A percentile compares a stretch with the other conserved stretches of the same genome.
These are phyloP conservation scores for Drosera capensis DNA, from an alignment of 148 eudicot species.

Conservation along the genomic window DNA sequence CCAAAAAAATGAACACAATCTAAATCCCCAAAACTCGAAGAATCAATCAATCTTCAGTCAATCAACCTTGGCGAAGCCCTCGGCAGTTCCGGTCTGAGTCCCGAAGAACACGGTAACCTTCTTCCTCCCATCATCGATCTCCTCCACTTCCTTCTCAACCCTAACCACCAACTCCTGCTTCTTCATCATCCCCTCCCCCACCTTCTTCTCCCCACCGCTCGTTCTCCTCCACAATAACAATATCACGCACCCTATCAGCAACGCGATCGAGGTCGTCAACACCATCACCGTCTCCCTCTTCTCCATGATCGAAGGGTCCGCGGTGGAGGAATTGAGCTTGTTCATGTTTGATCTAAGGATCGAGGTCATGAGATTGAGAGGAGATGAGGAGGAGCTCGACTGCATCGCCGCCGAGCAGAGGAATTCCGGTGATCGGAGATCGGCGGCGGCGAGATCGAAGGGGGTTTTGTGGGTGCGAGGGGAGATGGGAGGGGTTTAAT, in stretches of 20 bases:
- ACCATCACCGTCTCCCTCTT: slow-evolving; percentile 45
- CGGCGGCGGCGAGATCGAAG: no score
- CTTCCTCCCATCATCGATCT: slow-evolving; percentile 63
- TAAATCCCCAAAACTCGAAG: neutral
- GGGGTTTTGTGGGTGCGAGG: no score
- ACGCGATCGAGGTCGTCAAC: slow-evolving; percentile 54
- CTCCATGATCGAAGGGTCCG: slow-evolving; percentile 27
- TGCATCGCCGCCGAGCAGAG: no score
- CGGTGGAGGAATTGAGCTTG: slow-evolving; percentile 22
- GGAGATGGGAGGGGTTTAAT: no score
- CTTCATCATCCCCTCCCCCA: neutral
- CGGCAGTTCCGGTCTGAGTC: slow-evolving; percentile 96
- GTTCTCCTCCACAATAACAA: slow-evolving; percentile 45
- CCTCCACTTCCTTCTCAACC: slow-evolving; percentile 33
- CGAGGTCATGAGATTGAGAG: slow-evolving; percentile 65
- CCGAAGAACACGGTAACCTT: slow-evolving; percentile 76
- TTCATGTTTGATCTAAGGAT: slow-evolving; percentile 33
- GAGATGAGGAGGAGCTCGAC: slow-evolving; percentile 37
- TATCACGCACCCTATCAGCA: slow-evolving; percentile 48
- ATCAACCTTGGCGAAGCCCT: slow-evolving; percentile 83
- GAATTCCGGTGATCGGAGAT: no score
- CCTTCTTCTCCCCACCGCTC: slow-evolving; percentile 11
- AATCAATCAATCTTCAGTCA: neutral
- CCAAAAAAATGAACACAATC: slow-evolving; percentile 5
- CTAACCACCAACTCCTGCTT: slow-evolving; percentile 23